phyloP scores from a whole-genome alignment of 148 eudicot genomes.

The Rhododendron mucronatum region DNA sequence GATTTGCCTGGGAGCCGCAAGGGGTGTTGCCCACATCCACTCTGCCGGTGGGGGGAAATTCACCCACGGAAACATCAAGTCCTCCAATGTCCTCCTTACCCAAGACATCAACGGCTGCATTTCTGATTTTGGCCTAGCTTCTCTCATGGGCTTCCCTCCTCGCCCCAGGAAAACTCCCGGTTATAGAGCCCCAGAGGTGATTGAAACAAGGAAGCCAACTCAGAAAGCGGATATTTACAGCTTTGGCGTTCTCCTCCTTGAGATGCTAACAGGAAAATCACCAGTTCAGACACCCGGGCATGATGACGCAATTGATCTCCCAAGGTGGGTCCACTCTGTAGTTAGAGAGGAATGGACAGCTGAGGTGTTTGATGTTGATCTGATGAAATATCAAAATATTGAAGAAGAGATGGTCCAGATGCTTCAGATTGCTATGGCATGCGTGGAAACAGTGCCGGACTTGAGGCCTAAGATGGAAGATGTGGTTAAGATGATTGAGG shows the following conservation, averaged over 20 bases:
- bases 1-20: conserved; percentile 73
- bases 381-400: conserved; percentile 58
- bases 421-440: conserved; percentile 95
- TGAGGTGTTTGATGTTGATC: conserved; percentile 80
- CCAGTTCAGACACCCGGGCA: conserved; percentile 65
- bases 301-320: conserved; percentile 79
- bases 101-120: conserved; percentile 57
- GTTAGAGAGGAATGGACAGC: conserved; percentile 98
- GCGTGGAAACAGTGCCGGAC: conserved; percentile 74
- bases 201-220: conserved; percentile 52
- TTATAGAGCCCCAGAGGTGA: conserved; percentile 78
- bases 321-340: conserved; percentile 91
- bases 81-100: conserved; percentile 77
- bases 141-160: conserved; percentile 58
- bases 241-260: conserved; percentile 87
- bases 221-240: conserved; percentile 87
- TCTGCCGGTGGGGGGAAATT: conserved; percentile 43
- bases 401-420: conserved; percentile 96
- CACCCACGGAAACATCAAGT: conserved; percentile 85
- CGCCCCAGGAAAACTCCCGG: conserved; percentile 61
- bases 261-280: conserved; percentile 80
- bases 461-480: conserved; percentile 71
- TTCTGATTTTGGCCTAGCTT: conserved; percentile 74
- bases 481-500: conserved; percentile 77
- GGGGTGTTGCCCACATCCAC: conserved; percentile 81